Evolutionary conservation across 495 filamentous ascomycete genomes (phyloP).

Genomic region (Physcia stellaris): DNA sequence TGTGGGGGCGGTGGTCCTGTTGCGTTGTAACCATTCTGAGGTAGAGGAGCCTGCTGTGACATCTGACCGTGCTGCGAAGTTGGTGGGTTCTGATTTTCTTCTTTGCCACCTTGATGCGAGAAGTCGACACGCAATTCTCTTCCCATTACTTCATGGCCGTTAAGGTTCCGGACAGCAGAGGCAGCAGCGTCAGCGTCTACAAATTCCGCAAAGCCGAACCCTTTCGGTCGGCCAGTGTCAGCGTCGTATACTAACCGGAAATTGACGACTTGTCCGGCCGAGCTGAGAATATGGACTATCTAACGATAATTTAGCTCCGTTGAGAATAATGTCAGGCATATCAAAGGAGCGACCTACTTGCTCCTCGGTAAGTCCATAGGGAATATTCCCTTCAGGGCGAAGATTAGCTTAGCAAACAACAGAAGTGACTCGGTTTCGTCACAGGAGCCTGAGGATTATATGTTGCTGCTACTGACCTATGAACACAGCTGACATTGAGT

Average conservation of each 20-base stretch:
- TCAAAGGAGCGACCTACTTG: too few relatives aligned
- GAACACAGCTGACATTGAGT: too few relatives aligned
- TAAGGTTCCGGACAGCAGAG: slow-evolving; percentile 88
- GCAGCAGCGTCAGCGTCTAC: slow-evolving; percentile 81
- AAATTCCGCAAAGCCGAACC: slow-evolving; percentile 93
- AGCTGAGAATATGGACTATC: slow-evolving; percentile 79
- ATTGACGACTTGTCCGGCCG: slow-evolving; percentile 75
- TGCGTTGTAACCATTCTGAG: slow-evolving; percentile 23
- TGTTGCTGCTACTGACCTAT: too few relatives aligned
- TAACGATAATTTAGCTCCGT: too few relatives aligned
- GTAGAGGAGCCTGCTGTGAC: slow-evolving; percentile 22
- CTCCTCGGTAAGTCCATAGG: slow-evolving; percentile 62
- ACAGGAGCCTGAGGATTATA: too few relatives aligned
- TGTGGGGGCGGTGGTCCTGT: slow-evolving; percentile 16
- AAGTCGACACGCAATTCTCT: slow-evolving; percentile 90
- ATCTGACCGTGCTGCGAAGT: slow-evolving; percentile 15
- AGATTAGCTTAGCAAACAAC: too few relatives aligned
- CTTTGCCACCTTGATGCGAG: slow-evolving; percentile 75
- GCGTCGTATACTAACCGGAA: slow-evolving; percentile 93
- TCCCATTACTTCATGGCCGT: slow-evolving; percentile 92
- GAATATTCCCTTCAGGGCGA: slow-evolving; percentile 19
- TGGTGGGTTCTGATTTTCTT: slow-evolving; percentile 42
- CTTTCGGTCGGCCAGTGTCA: slow-evolving; percentile 88
- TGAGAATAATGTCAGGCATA: too few relatives aligned
- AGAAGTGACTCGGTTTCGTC: too few relatives aligned